Conservation (phyloP, 2,329 filamentous ascomycete genomes). For the Trematosphaeria pertusa region DNA sequence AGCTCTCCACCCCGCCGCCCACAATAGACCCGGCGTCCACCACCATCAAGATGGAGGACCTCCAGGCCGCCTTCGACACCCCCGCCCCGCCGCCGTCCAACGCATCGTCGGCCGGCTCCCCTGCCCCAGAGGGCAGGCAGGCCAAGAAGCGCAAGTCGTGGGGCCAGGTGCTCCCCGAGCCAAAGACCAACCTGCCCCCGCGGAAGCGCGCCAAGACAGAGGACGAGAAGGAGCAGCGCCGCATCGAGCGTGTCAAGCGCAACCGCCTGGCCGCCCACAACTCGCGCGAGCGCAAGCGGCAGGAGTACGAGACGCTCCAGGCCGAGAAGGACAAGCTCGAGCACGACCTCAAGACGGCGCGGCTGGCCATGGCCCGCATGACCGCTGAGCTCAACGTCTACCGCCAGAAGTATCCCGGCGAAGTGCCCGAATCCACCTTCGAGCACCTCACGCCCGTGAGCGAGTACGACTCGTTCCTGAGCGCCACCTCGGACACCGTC, state of each 20-base stretch:
- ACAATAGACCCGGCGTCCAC: constrained; percentile 31
- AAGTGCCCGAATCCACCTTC: constrained; percentile 29
- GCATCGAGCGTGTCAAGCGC: constrained; percentile 94
- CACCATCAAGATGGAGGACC: constrained; percentile 53
- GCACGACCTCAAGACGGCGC: constrained; percentile 65
- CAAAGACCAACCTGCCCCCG: constrained; percentile 94
- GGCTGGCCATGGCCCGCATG: constrained; percentile 58
- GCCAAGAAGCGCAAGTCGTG: constrained; percentile 97
- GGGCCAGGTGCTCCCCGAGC: constrained; percentile 95
- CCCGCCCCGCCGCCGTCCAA: constrained; percentile 28
- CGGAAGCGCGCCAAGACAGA: constrained; percentile 98
- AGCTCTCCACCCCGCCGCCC: constrained; percentile 28
- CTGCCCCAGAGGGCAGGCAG: constrained; percentile 58
- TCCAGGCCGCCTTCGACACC: constrained; percentile 36
- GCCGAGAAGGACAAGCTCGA: constrained; percentile 70
- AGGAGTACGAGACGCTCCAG: constrained; percentile 85
- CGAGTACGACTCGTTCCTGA: constrained; percentile 23
- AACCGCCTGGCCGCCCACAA: constrained; percentile 97
- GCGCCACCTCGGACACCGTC: constrained; percentile 36
- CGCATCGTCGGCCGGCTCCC: constrained; percentile 23
- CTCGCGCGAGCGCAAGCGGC: constrained; percentile 90
- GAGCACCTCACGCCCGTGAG: constrained; percentile 30
- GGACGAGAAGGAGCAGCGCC: constrained; percentile 97
- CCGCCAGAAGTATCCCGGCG: constrained; percentile 41
- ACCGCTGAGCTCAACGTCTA: constrained; percentile 55